A percentile compares a stretch with the other conserved stretches of the same genome.
Evolutionary conservation across 164 flowering plant species (phyloP).

Genomic region (Aristolochia contorta): DNA sequence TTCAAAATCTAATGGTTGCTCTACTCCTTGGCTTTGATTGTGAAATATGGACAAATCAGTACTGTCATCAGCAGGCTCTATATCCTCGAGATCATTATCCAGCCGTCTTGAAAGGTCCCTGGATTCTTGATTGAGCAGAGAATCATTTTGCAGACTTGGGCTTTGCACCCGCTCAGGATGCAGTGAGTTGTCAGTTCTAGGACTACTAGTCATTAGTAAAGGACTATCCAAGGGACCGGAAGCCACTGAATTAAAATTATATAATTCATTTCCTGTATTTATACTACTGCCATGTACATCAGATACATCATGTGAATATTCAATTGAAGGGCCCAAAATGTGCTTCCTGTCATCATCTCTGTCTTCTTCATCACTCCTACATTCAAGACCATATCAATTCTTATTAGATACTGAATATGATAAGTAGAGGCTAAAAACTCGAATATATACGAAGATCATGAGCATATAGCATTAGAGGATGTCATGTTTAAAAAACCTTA

Average conservation of each 20-base stretch:
- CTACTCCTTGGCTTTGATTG: conserved; percentile 22
- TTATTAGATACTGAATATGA: background rate
- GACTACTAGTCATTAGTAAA: conserved; percentile 44
- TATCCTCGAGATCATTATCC: conserved; percentile 27
- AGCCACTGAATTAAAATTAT: conserved; percentile 43
- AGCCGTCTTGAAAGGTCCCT: conserved; percentile 37
- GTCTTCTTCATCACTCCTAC: conserved; percentile 86
- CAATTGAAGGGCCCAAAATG: conserved; percentile 51
- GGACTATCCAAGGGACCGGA: conserved; percentile 83
- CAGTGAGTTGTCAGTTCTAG: conserved; percentile 40
- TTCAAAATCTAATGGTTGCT: conserved; percentile 67
- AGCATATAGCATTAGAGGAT: background rate
- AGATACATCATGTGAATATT: conserved; percentile 43
- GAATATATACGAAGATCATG: background rate
- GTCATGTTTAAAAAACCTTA: no score
- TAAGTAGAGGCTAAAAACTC: background rate
- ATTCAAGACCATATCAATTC: conserved; percentile 7
- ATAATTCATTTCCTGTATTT: conserved; percentile 51
- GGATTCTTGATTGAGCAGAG: conserved; percentile 34
- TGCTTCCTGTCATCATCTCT: conserved; percentile 43
- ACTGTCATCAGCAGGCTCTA: conserved; percentile 33
- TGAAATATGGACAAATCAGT: conserved; percentile 26
- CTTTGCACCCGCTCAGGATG: conserved; percentile 39
- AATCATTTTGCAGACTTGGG: conserved; percentile 25
- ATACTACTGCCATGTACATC: conserved; percentile 67